These are phyloP conservation scores for Aspergillus neoniger DNA, from an alignment of 2,329 filamentous ascomycete species.

Conservation along the genomic window DNA sequence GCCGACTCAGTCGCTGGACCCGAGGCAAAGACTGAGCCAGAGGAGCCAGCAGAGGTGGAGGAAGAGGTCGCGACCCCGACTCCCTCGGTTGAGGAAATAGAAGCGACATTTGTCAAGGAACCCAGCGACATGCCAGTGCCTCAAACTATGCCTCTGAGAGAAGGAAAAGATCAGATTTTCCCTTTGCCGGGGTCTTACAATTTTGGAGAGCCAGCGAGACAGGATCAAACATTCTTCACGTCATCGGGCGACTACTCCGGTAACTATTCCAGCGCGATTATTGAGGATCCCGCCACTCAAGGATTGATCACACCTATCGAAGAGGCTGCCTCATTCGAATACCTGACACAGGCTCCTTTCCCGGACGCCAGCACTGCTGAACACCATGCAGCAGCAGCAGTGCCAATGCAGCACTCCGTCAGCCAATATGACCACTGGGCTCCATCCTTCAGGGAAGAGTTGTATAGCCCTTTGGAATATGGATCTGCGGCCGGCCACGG, in stretches of 20 bases:
- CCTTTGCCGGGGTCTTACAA: conserved; percentile 32
- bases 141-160: conserved; percentile 24
- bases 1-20: conserved; percentile 31
- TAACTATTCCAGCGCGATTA: conserved; percentile 29
- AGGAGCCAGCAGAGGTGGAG: conserved; percentile 32
- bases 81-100: conserved; percentile 28
- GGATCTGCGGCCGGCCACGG: conserved; percentile 23
- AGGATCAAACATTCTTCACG: conserved; percentile 32
- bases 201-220: conserved; percentile 30
- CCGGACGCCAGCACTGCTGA: conserved; percentile 25
- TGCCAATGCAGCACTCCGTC: conserved; percentile 24
- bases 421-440: conserved; percentile 35
- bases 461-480: conserved; percentile 39
- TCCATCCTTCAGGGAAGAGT: conserved; percentile 35
- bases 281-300: conserved; percentile 30
- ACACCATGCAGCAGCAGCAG: conserved; percentile 21
- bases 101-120: conserved; percentile 29
- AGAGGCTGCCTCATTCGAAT: conserved; percentile 34
- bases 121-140: conserved; percentile 22
- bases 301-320: conserved; percentile 34
- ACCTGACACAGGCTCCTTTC: conserved; percentile 30
- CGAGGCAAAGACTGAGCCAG: conserved; percentile 22
- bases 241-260: conserved; percentile 33
- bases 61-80: conserved; percentile 30
- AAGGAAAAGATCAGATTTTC: conserved; percentile 26